Base-by-base conservation (phyloP, 2,329 filamentous ascomycete species). In the Piedraia hortae region DNA sequence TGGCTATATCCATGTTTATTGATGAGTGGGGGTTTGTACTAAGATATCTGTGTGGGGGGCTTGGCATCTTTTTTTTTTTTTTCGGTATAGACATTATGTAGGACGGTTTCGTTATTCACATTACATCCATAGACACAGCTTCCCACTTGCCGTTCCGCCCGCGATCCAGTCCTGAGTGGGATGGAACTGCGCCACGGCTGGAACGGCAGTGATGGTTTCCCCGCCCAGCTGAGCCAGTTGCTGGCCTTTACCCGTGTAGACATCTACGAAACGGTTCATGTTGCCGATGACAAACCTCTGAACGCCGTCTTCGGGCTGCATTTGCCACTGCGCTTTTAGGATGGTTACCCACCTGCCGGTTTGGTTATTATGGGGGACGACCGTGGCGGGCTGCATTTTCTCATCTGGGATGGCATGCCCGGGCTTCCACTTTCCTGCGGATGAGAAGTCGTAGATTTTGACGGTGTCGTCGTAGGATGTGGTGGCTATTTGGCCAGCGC, bases 401-500 rank as follows among this genome's bases (percentile, higher is more conserved):
- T 55, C 45, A 1, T 64, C 56, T 0, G 46, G 42, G 6, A 89
- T 42, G 2, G 57, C 25, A 8, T 31, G 22, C 2, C 38, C 36
- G 4, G 31, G 64, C 64, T 51, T 39, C 41, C 48, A 50, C 4
- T 41, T 31, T 9, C 39, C 45, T 5, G 24, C 26, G 5, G 48
- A 41, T 4, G 48, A 54, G 33, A 89, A 73, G 33, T 80, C 62
- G 47, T 93, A 77, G 6, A 97, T 71, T 40, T 93, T 93, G 31
- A 97, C 60, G 0, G 74, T 89, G 35, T 97, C 78, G 38, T 97
- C 85, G 41, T 97, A 97, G 0, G 72, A 82, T 0, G 78, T 72
- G 0, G 85, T 97, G 0, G 80, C 85, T 4, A 97, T 54, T 31
- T 89, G 73, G 0, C 82, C 85, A 0, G 60, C 69, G 0, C 63